Evolutionary conservation across 331 rosid species (phyloP), one percentile per base, ranked within the genome.

Genomic region (Quercus tomentella): DNA sequence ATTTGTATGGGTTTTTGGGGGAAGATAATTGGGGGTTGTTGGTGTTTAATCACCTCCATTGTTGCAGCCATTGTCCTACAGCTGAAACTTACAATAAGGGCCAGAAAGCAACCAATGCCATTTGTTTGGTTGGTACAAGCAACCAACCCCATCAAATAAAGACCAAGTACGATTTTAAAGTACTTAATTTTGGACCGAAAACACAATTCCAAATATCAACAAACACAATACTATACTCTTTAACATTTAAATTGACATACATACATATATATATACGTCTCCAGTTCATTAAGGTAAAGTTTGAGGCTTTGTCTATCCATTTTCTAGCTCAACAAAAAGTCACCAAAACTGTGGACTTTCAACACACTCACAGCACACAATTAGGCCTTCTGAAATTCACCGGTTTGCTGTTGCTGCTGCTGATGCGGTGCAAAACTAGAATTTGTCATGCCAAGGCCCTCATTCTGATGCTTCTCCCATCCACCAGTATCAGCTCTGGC

Each of bases 401-500:
- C 63, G 61, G 84, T 83, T 54, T 83, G 76, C 23, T 79, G 86
- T 6, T 56, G 86, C 33, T 82, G 92, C 79, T 79, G 92, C 75
- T 73, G 82, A 31, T 87, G 87, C 12, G 89, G 83, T 31, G 87
- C 80, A 51, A 73, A 72, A 18, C 75, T 69, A 43, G 87, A 77
- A 76, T 56, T 23, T 35, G 94, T 82, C 97, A 95, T 66, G 70
- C 87, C 97, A 22, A 90, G 18, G 35, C 96, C 98, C 63, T 93
- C 99, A 21, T 95, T 86, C 51, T 55, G 88, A 71, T 95, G 94
- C 88, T 93, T 93, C 92, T 85, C 82, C 99, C 99, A 95, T 60
- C 97, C 97, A 22, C 99, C 99, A 1, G 99, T 95, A 65, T 89
- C 99, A 10, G 97, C 94, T 85, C 79, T 95, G n/a, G 93, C 80